Percentiles rank a stretch among this genome's conserved stretches.
Conservation (phyloP, 257 asterid species). For the Nicotiana otophora region DNA sequence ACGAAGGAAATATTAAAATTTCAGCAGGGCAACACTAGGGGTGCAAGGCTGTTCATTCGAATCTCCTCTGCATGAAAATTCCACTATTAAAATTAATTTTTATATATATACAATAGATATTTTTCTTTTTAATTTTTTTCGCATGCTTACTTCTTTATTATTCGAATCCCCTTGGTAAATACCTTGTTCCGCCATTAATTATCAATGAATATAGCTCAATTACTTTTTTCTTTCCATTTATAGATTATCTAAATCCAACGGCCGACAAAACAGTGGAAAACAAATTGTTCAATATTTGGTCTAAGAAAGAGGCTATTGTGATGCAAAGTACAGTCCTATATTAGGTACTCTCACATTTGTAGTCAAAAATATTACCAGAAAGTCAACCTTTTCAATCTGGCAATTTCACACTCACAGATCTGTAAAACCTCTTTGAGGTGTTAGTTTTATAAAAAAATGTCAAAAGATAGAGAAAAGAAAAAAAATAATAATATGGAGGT, state of each 20-base stretch:
- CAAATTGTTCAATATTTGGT: neutral
- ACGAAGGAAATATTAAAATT: too few relatives aligned
- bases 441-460: neutral
- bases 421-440: neutral
- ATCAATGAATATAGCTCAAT: too few relatives aligned
- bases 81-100: too few relatives aligned
- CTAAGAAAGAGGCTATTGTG: neutral
- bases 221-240: neutral
- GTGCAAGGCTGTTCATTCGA: too few relatives aligned
- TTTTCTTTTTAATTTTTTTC: too few relatives aligned
- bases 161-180: too few relatives aligned
- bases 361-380: neutral
- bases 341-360: neutral
- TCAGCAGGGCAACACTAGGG: too few relatives aligned
- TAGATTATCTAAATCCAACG: neutral
- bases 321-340: neutral
- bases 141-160: too few relatives aligned
- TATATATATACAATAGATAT: too few relatives aligned
- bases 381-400: neutral
- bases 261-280: constrained; percentile 8
- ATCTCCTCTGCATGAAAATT: fast-evolving
- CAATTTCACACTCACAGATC: neutral
- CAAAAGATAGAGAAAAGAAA: neutral
- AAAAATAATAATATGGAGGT: neutral
- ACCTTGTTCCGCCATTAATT: too few relatives aligned